phyloP scores from a whole-genome alignment of 208 protist species.

The Trypanosoma caninum region DNA sequence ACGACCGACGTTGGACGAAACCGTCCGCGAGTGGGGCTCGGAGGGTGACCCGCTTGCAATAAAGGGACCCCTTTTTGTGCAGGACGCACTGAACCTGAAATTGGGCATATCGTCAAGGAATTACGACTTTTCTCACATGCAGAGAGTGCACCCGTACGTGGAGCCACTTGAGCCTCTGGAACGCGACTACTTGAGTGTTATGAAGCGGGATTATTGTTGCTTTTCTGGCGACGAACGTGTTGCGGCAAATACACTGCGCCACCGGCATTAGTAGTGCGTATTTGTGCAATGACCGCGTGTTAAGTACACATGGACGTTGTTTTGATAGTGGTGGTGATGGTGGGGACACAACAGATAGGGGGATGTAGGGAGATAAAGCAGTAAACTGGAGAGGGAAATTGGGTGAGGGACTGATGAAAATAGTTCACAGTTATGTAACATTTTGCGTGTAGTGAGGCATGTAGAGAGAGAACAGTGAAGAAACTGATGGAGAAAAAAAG shows the following conservation, averaged over 20 bases:
- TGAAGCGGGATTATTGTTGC: slow-evolving; percentile 33
- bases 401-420: not conserved
- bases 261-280: not conserved
- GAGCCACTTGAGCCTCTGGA: slow-evolving; percentile 71
- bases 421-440: not conserved
- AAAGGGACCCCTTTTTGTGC: slow-evolving; percentile 48
- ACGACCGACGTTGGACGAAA: slow-evolving; percentile 58
- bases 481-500: not conserved
- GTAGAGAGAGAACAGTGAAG: slow-evolving; percentile 3
- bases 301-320: no score
- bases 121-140: slow-evolving; percentile 81
- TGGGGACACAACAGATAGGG: not conserved
- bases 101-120: slow-evolving; percentile 52
- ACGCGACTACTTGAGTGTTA: slow-evolving; percentile 50
- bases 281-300: no score
- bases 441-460: not conserved
- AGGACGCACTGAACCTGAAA: slow-evolving; percentile 51
- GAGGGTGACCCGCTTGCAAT: slow-evolving; percentile 65
- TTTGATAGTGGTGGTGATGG: not conserved
- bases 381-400: not conserved
- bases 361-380: not conserved
- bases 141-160: slow-evolving; percentile 60
- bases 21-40: slow-evolving; percentile 63
- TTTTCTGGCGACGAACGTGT: slow-evolving; percentile 20
- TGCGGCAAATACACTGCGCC: slow-evolving; percentile 15